A percentile compares a stretch with the other conserved stretches of the same genome.
phyloP scores from a whole-genome alignment of 108 stramenopile genomes.

The Asterionellopsis glacialis region DNA sequence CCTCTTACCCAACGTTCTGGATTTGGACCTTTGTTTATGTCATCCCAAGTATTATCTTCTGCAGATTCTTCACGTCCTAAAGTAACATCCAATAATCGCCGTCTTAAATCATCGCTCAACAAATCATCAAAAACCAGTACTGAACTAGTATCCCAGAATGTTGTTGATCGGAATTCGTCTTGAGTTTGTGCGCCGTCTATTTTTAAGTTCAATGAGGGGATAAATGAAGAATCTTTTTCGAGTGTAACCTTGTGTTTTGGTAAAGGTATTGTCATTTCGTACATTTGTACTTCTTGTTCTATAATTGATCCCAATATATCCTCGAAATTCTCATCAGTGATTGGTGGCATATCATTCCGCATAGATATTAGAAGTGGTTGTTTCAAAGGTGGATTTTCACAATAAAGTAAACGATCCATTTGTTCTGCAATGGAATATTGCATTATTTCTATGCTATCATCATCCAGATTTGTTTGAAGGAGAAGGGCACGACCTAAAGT shows the following conservation, averaged over 20 bases:
- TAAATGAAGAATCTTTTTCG: background rate
- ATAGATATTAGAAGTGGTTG: conserved; percentile 20
- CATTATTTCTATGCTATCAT: conserved; percentile 8
- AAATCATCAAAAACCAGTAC: conserved; percentile 55
- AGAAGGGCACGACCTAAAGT: conserved; percentile 8
- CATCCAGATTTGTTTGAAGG: conserved; percentile 11
- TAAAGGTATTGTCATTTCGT: conserved; percentile 31
- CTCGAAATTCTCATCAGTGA: background rate
- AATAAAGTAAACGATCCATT: conserved; percentile 14
- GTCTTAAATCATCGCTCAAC: conserved; percentile 34
- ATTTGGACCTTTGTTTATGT: conserved; percentile 42
- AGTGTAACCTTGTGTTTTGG: background rate
- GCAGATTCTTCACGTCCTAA: conserved; percentile 24
- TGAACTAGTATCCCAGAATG: conserved; percentile 53
- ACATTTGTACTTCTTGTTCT: conserved; percentile 12
- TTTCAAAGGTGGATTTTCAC: conserved; percentile 2
- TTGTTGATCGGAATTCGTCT: conserved; percentile 11
- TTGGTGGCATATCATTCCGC: background rate
- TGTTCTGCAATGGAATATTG: conserved; percentile 4
- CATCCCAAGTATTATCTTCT: conserved; percentile 34
- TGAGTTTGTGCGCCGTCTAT: conserved; percentile 46
- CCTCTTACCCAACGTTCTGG: conserved; percentile 58
- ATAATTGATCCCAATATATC: background rate
- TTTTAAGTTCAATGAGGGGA: conserved; percentile 33
- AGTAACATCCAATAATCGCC: conserved; percentile 41